phyloP scores from a whole-genome alignment of 441 rosid genomes.

The Eutrema salsugineum region DNA sequence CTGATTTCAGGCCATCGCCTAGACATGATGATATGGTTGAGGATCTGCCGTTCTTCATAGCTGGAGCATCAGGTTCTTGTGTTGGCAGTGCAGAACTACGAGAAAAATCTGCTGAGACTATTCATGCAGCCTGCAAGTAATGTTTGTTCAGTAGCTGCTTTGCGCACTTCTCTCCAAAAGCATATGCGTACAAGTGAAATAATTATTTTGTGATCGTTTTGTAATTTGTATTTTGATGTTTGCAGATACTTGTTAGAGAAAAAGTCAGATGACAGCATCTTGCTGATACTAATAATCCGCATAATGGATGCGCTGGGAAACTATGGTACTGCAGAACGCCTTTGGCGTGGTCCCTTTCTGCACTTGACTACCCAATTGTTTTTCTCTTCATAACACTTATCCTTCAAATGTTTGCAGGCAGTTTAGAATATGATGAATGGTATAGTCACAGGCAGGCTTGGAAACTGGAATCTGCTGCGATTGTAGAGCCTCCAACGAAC shows the following conservation, averaged over 20 bases:
- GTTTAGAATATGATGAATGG: conserved; percentile 98
- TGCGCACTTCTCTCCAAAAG: not conserved
- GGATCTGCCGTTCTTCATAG: conserved; percentile 81
- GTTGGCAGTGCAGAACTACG: conserved; percentile 90
- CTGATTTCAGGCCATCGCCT: conserved; percentile 93
- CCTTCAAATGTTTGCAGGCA: conserved; percentile 50
- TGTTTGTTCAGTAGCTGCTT: conserved; percentile 29
- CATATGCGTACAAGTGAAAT: conserved; percentile 24
- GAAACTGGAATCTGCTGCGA: conserved; percentile 99
- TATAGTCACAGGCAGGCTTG: conserved; percentile 98
- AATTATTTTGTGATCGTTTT: conserved; percentile 19
- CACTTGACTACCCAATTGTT: conserved; percentile 15
- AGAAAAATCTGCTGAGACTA: conserved; percentile 83
- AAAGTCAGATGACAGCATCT: conserved; percentile 99
- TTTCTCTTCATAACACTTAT: conserved; percentile 15
- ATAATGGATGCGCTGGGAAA: conserved; percentile 97
- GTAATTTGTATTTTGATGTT: conserved; percentile 26
- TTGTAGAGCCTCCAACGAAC: conserved; percentile 94
- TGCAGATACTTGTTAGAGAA: conserved; percentile 86
- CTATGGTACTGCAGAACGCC: conserved; percentile 65
- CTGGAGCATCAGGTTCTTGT: conserved; percentile 93
- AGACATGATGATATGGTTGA: conserved; percentile 61
- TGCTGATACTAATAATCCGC: conserved; percentile 84
- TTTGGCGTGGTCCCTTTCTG: conserved; percentile 13
- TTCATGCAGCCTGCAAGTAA: conserved; percentile 96